These are phyloP conservation scores for Sarocladium oryzae DNA, from an alignment of 2,329 filamentous ascomycete genomes.

Conservation along the genomic window DNA sequence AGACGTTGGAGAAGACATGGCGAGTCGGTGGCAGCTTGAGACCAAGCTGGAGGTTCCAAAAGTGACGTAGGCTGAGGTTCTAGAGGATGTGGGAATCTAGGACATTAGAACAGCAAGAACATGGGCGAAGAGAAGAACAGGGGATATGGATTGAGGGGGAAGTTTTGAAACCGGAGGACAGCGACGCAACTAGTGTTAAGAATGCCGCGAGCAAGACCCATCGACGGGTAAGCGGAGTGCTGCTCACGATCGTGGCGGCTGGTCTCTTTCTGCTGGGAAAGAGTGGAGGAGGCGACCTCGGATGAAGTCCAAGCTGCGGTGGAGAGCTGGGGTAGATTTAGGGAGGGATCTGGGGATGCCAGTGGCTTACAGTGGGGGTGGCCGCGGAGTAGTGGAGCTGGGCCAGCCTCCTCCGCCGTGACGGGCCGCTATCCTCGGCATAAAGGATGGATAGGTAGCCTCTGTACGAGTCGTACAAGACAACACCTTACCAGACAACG, in stretches of 20 bases:
- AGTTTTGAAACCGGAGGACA: background rate
- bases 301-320: too few relatives aligned
- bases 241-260: background rate
- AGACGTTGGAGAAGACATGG: constrained; percentile 58
- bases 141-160: background rate
- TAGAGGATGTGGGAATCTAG: background rate
- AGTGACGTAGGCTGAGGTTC: background rate
- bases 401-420: too few relatives aligned
- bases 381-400: background rate
- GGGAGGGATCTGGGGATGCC: background rate
- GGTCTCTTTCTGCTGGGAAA: background rate
- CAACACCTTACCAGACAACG: too few relatives aligned
- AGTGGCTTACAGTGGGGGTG: background rate
- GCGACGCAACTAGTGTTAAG: background rate
- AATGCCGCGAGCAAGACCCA: background rate
- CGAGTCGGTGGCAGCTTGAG: constrained; percentile 16
- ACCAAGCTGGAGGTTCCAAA: too few relatives aligned
- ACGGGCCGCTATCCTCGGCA: background rate
- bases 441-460: too few relatives aligned
- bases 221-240: background rate
- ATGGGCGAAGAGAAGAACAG: too few relatives aligned
- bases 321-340: background rate
- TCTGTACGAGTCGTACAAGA: too few relatives aligned
- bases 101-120: too few relatives aligned
- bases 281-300: constrained; percentile 1